These are phyloP conservation scores for Kwoniella europaea DNA, from an alignment of 768 basidiomycete species.

Conservation along the genomic window DNA sequence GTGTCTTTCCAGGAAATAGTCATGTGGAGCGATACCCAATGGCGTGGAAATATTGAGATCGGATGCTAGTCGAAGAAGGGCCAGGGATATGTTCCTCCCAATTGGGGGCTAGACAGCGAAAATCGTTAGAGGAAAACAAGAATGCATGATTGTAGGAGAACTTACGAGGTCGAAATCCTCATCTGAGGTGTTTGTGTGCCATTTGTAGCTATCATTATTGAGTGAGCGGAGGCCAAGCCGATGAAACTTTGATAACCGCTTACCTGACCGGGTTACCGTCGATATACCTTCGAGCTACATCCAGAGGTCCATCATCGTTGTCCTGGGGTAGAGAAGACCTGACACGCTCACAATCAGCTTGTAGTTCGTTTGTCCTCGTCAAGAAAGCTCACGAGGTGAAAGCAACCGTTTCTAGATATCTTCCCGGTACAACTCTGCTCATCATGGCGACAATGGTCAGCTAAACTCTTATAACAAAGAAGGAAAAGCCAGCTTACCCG, in stretches of 20 bases:
- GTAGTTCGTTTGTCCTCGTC: not conserved
- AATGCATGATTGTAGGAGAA: constrained; percentile 67
- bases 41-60: constrained; percentile 65
- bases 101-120: constrained; percentile 19
- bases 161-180: constrained; percentile 54
- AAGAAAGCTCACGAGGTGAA: constrained; percentile 58
- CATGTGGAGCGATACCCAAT: constrained; percentile 75
- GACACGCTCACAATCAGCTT: not conserved
- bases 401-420: constrained; percentile 92
- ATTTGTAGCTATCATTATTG: constrained; percentile 60
- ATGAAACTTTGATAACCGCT: not conserved
- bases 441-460: not conserved
- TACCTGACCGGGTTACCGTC: constrained; percentile 36
- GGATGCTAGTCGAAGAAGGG: constrained; percentile 32
- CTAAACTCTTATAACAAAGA: not conserved
- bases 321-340: constrained; percentile 23
- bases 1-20: constrained; percentile 69
- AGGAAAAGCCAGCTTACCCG: constrained; percentile 64
- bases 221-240: not conserved
- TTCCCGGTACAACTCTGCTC: constrained; percentile 59
- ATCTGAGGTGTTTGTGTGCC: constrained; percentile 64
- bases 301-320: constrained; percentile 22
- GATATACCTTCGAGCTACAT: constrained; percentile 64
- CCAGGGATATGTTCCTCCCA: constrained; percentile 34
- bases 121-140: constrained; percentile 10